Base-by-base conservation (phyloP, 2,329 filamentous ascomycete species). In the Neocatenulostroma microsporum region DNA sequence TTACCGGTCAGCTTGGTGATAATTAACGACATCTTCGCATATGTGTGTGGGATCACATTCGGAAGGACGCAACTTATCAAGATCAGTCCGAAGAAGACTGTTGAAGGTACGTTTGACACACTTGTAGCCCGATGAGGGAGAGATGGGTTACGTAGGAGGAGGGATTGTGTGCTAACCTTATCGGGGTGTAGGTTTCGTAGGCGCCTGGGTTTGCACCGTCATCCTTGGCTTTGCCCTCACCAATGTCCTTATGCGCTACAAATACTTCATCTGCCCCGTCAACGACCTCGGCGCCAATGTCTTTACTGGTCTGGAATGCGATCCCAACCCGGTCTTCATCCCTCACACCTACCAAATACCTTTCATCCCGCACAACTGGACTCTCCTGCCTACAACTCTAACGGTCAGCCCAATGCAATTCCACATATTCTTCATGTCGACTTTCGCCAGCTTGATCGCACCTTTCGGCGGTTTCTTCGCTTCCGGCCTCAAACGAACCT, bases 391-490 rank as follows among this genome's bases (percentile, higher is more conserved):
- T n/a, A 74, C 74, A 41, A 84, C 78, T 25, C 70, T 95, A 61
- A 80, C 77, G 23, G 73, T 89, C 51, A 79, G 82, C 44, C 91
- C 91, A 1, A 87, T 98, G 64, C 89, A 96, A 61, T 80, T 95
- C 57, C 91, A 98, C 64, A 83, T 94, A 49, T 72, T 96, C 37
- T 74, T 85, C 35, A 81, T 96, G 54, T 86, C 87, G 12, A 87
- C 87, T 1, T 98, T 98, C 55, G 91, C 91, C 30, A 96, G 89
- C 3, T 74, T 98, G 23, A 94, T 98, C 53, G 91, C 91, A 7
- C 91, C 91, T 2, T 98, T 98, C 55, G 91, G 91, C 39, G 91
- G 91, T 20, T 98, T 98, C 74, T 98, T 98, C 60, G 91, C 91
- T 3, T 95, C 88, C 2, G 91, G 91, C 1, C 74, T 98, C 40